Base-by-base conservation (phyloP, 2,329 filamentous ascomycete species). In the Diplodia seriata region DNA sequence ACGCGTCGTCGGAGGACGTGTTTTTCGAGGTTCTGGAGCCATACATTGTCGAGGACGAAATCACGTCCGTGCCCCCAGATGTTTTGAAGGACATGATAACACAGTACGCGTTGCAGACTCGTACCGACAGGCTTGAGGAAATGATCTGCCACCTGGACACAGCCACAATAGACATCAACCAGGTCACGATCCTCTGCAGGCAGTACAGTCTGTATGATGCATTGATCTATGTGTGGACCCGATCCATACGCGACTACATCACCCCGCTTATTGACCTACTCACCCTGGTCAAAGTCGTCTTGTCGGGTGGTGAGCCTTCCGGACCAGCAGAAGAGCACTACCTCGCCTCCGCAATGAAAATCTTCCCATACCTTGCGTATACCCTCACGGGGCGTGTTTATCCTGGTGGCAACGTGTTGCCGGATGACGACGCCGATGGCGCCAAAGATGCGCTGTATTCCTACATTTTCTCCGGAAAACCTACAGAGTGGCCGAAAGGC, bases 181-280 rank as follows among this genome's bases (percentile, higher is more conserved):
- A 98, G 78, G 89, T 97, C 68, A 97, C 94, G 0, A 86, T 87
- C 14, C 84, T 99, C 29, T 99, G 95, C 84, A 97, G 95, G 77
- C 90, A 94, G 76, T 90, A 98, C 77, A 88, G 91, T 71, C 85
- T 99, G 4, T 99, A 97, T 75, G 96, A 99, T 79, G 96, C 95
- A 2, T 86, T 97, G 68, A 93, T 96, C 53, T 97, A 98, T 76
- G 91, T 99, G 67, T 99, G 95, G 95, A 98, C 97, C 69, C 90
- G 92, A 77, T 93, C 93, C 2, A 83, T 99, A 33, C 83, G 85
- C 70, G 96, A 99, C 78, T 97, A 96, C 74, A 89, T 97, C 70
- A 96, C 94, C 1, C 94, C 95, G 1, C 83, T 98, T 68, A 90
- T 93, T 72, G 93, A 97, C 70, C 85, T 99, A 2, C 82, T 97